Base-by-base conservation (phyloP, 2,329 filamentous ascomycete species). In the Bertia moriformis region DNA sequence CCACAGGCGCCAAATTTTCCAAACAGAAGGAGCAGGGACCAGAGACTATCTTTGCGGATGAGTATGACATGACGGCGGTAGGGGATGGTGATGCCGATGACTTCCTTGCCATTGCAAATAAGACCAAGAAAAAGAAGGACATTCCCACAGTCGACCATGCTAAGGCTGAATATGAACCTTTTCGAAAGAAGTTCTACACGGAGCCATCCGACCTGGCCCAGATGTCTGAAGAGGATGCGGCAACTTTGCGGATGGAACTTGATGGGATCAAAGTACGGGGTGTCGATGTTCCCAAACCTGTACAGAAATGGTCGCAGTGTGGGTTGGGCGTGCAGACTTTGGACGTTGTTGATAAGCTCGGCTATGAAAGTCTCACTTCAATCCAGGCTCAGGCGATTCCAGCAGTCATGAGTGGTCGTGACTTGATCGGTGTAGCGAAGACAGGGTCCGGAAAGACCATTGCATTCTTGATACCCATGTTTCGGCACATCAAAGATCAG, bases 361-460 rank as follows among this genome's bases (percentile, higher is more conserved):
- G 83, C 4, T 98, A 87, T 55, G 83, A 93, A 41, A 83, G 78
- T 52, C 88, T 91, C 1, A 96, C 91, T 1, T 75, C 89, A 1
- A 96, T 98, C 49, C 91, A 98, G 58, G 80, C 88, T 58, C 91
- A 98, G 58, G 91, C 91, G 2, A 78, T 96, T 43, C 91, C 91
- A 2, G 80, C 87, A 7, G 84, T 95, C 51, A 95, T 96, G 84
- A 93, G 88, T 19, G 91, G 91, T 7, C 77, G 87, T 48, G 91
- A 98, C 63, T 83, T 95, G 27, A 86, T 98, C 45, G 91, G 88
- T 47, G 87, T 98, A 39, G 91, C 91, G 14, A 96, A 96, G 64
- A 98, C 91, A 18, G 91, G 91, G 4, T 96, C 91, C 18, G 91
- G 91, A 55, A 98, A 98, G 64, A 98, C 91, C 0, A 78, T 96